Evolutionary conservation across 2,329 filamentous ascomycete genomes (phyloP), one percentile per base, ranked within the genome.

Genomic region (Colletotrichum abscissum): DNA sequence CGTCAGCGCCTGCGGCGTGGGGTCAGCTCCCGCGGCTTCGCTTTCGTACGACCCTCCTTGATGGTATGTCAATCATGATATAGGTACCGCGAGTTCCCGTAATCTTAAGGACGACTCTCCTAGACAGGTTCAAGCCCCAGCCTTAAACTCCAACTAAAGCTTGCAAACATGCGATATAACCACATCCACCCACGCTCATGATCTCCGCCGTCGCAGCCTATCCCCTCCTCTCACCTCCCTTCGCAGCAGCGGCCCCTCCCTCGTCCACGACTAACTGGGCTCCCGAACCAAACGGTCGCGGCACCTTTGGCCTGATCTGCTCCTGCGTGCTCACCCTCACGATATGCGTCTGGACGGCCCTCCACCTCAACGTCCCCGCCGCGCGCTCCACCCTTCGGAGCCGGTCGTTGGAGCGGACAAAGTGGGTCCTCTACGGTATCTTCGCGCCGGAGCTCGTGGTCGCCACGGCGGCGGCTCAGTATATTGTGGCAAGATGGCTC

Each of bases 331-430:
- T 80, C 9, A 82, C 82, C 4, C 72, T 83, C 1, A 74, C 76
- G 3, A 74, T 82, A 7, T 83, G 80, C 70, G 79, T 82, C 16
- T 83, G 79, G 78, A 78, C 79, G 12, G 79, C 80, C 19, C 65
- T 83, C 6, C 80, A 83, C 67, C 76, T 82, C 22, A 82, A 83
- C 65, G 76, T 84, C 19, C 80, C 79, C 16, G 62, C 75, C 30
- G 19, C 54, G 67, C 26, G 71, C 73, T 62, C 66, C 52, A 14
- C 24, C 26, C 2, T 52, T n/a, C n/a, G 59, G 71, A 35, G 58
- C 54, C 38, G 75, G 62, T 57, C 66, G 54, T 28, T 63, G 30
- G 57, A 77, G 77, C 63, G 11, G 76, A 8, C 67, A 67, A 76
- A 72, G 30, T 82, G 80, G 81, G 75, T 78, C 11, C 19, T 81